These are phyloP conservation scores for Globisporangium perplexum DNA, from an alignment of 352 stramenopile species.

Conservation along the genomic window DNA sequence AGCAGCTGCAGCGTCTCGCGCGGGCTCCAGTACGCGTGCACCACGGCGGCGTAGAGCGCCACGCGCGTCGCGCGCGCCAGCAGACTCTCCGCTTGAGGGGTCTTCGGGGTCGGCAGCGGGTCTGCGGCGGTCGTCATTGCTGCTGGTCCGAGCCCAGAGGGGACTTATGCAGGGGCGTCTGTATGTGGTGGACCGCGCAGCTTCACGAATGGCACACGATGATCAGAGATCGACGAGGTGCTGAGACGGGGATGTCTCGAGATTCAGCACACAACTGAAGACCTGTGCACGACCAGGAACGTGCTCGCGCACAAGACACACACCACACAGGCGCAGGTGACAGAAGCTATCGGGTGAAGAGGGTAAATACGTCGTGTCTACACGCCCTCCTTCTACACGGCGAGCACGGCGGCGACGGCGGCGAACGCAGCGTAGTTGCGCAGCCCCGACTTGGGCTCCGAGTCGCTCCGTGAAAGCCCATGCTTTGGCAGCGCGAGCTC, in stretches of 20 bases:
- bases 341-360: too few relatives aligned
- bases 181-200: not conserved
- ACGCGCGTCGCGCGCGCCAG: slow-evolving; percentile 29
- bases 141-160: too few relatives aligned
- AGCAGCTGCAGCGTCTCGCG: slow-evolving; percentile 35
- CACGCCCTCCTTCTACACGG: slow-evolving; percentile 12
- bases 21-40: slow-evolving; percentile 45
- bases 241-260: too few relatives aligned
- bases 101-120: not conserved
- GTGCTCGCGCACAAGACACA: too few relatives aligned
- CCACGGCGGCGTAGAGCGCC: slow-evolving; percentile 27
- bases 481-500: slow-evolving; percentile 19
- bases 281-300: too few relatives aligned
- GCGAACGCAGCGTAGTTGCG: slow-evolving; percentile 38
- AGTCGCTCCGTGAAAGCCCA: slow-evolving; percentile 8
- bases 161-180: too few relatives aligned
- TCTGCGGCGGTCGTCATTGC: not conserved
- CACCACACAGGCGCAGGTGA: too few relatives aligned
- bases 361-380: not conserved
- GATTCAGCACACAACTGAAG: too few relatives aligned
- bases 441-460: slow-evolving; percentile 13
- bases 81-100: slow-evolving; percentile 8
- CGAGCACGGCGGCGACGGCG: slow-evolving; percentile 31
- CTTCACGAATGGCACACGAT: not conserved
- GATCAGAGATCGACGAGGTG: too few relatives aligned